Conservation (phyloP, 108 stramenopile genomes). For the Aurantiochytrium sp. region DNA sequence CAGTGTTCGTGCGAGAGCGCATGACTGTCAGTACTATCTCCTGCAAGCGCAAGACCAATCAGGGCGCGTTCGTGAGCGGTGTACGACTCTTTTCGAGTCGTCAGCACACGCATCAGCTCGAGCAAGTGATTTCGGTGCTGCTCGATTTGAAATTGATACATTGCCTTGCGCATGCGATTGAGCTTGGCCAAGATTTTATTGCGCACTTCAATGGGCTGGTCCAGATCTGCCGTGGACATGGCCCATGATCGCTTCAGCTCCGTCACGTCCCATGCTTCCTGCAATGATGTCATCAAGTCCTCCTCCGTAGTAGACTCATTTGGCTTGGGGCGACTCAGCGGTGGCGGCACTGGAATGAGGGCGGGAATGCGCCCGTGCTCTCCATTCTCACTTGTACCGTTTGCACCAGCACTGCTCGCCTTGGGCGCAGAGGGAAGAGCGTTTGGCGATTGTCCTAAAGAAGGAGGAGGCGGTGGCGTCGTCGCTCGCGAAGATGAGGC, state of each 20-base stretch:
- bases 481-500: too few relatives aligned
- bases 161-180: constrained; percentile 1
- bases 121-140: neutral
- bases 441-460: too few relatives aligned
- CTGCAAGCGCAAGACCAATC: neutral
- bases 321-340: neutral
- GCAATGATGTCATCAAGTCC: neutral
- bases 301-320: neutral
- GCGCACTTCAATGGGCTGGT: neutral
- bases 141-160: neutral
- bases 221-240: neutral
- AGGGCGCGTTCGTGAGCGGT: neutral
- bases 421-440: too few relatives aligned
- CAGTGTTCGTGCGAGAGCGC: neutral
- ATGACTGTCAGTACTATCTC: neutral
- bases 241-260: neutral
- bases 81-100: neutral
- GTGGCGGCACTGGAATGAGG: neutral
- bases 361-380: neutral
- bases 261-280: neutral
- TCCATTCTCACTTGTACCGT: too few relatives aligned
- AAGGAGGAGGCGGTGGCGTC: too few relatives aligned
- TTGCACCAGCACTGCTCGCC: too few relatives aligned
- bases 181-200: constrained; percentile 8
- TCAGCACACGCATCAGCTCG: neutral